Evolutionary conservation across 148 eudicot genomes (phyloP).

Genomic region (Chenopodium quinoa): DNA sequence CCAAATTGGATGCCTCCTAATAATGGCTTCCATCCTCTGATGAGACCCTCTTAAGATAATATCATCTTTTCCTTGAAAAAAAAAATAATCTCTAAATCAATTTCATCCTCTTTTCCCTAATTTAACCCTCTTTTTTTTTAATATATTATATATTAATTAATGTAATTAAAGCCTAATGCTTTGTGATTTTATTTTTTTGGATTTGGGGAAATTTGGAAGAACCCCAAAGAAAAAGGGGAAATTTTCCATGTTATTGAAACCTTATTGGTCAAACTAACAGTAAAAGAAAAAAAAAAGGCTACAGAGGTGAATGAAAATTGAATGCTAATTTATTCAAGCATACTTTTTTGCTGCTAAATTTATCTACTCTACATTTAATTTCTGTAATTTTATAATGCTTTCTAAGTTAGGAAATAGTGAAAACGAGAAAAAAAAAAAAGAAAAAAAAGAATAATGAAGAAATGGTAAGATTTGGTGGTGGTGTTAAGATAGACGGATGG

Average conservation of each 20-base stretch:
- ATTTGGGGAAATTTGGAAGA: constrained; percentile 11
- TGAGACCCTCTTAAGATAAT: constrained; percentile 45
- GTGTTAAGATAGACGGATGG: not conserved
- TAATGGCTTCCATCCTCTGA: constrained; percentile 51
- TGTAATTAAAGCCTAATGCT: constrained; percentile 31
- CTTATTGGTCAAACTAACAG: constrained; percentile 28
- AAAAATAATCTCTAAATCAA: constrained; percentile 3
- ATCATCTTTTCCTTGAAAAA: not conserved
- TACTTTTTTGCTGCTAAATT: not conserved
- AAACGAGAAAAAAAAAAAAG: not conserved
- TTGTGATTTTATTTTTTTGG: not conserved
- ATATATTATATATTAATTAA: not conserved
- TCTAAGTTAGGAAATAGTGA: not conserved
- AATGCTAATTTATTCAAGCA: not conserved
- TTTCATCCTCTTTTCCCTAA: constrained; percentile 5
- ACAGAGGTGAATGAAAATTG: constrained; percentile 10
- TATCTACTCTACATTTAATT: not conserved
- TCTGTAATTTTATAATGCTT: not conserved
- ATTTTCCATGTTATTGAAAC: constrained; percentile 1
- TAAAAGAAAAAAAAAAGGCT: not conserved
- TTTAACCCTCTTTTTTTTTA: not conserved
- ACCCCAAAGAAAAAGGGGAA: not conserved
- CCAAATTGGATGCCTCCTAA: constrained; percentile 50
- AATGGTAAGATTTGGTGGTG: constrained; percentile 4
- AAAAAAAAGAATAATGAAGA: not conserved